Evolutionary conservation across 371 early-diverging fungal species (phyloP).

Genomic region (Mortierella polycephala): DNA sequence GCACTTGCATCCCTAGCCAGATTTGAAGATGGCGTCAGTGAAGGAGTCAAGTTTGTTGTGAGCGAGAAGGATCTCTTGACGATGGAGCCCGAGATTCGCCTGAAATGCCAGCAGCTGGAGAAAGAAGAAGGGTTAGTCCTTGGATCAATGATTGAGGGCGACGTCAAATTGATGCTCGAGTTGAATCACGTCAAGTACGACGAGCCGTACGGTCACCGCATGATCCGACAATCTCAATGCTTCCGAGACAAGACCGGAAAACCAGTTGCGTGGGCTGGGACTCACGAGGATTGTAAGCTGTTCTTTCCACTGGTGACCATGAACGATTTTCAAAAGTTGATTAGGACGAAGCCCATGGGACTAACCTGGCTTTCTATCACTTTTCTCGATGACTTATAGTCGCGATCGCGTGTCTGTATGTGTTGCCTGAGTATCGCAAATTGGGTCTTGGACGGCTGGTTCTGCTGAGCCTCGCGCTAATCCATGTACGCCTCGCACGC

Average conservation of each 20-base stretch:
- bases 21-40: not conserved
- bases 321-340: not conserved
- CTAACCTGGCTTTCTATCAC: not conserved
- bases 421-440: constrained; percentile 42
- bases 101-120: constrained; percentile 19
- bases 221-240: constrained; percentile 28
- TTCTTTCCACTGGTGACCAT: no score
- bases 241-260: constrained; percentile 29
- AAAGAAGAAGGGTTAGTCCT: constrained; percentile 16
- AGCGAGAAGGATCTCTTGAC: constrained; percentile 25
- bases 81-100: constrained; percentile 9
- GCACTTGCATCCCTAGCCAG: constrained; percentile 7
- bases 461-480: constrained; percentile 14
- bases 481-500: constrained; percentile 25
- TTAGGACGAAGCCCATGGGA: not conserved
- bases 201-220: constrained; percentile 18
- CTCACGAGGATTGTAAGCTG: constrained; percentile 45
- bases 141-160: constrained; percentile 29
- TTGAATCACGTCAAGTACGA: constrained; percentile 22
- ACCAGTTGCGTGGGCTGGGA: constrained; percentile 50
- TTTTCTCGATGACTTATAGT: constrained; percentile 9
- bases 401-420: constrained; percentile 40
- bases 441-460: constrained; percentile 32
- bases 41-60: constrained; percentile 39
- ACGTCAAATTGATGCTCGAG: constrained; percentile 28